A percentile compares a stretch with the other conserved stretches of the same genome.
These are phyloP conservation scores for Starmerella etchellsii DNA, from an alignment of 805 yeast genomes.

Conservation along the genomic window DNA sequence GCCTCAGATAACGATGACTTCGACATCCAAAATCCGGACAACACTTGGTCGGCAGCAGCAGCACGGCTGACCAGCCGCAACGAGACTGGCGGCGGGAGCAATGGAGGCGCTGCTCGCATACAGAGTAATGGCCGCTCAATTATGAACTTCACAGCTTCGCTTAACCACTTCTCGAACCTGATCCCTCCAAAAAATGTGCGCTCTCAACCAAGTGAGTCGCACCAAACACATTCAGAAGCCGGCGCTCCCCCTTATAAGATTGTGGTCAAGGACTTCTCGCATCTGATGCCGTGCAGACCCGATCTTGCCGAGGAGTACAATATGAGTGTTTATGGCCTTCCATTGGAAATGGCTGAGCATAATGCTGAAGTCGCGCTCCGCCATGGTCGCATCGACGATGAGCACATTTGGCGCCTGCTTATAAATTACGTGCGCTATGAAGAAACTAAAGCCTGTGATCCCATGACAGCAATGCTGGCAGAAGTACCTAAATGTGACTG, in stretches of 20 bases:
- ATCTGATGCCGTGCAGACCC: constrained; percentile 62
- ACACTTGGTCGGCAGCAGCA: constrained; percentile 15
- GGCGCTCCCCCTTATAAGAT: constrained; percentile 2
- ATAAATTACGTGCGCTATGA: constrained; percentile 8
- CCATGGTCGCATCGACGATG: constrained; percentile 47
- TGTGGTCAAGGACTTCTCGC: constrained; percentile 35
- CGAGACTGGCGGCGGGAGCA: background rate
- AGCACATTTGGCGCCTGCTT: constrained; percentile 55
- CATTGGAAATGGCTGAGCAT: constrained; percentile 51
- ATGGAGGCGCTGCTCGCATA: background rate
- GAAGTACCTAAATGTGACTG: constrained; percentile 35
- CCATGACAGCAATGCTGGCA: constrained; percentile 4
- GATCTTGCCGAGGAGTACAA: constrained; percentile 38
- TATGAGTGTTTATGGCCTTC: constrained; percentile 29
- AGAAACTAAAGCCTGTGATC: constrained; percentile 2
- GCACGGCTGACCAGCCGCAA: constrained; percentile 7
- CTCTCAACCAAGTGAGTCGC: background rate
- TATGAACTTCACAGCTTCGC: background rate
- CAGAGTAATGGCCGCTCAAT: background rate
- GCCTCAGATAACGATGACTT: constrained; percentile 15
- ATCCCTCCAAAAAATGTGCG: background rate
- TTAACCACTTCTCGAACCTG: background rate
- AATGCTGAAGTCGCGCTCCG: constrained; percentile 60
- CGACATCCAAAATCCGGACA: background rate
- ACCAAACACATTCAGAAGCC: background rate